A percentile compares a stretch with the other conserved stretches of the same genome.
Evolutionary conservation across 2,329 filamentous ascomycete genomes (phyloP).

Genomic region (Neopestalotiopsis clavispora): DNA sequence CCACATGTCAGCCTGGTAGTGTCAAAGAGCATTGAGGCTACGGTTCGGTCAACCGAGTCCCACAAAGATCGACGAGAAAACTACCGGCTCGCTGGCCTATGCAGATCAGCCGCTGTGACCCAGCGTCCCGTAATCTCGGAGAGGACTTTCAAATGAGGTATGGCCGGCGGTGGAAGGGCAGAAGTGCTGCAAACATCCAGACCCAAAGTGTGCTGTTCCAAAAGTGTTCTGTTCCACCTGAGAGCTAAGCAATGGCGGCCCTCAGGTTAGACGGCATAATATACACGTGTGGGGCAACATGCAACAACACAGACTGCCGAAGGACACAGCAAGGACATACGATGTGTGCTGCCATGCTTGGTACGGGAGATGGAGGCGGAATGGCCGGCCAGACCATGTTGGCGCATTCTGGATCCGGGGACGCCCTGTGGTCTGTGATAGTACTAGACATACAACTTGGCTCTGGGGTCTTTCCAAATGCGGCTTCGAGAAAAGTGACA

Average conservation of each 20-base stretch:
- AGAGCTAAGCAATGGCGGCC: conserved; percentile 6
- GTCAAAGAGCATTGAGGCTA: neutral
- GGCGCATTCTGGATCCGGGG: neutral
- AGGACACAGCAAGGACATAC: neutral
- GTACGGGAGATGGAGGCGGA: neutral
- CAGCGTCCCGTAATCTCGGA: conserved; percentile 11
- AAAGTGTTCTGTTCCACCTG: conserved; percentile 4
- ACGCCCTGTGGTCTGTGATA: conserved; percentile 1
- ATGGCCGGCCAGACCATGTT: neutral
- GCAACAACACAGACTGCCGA: conserved; percentile 8
- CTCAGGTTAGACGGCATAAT: conserved; percentile 10
- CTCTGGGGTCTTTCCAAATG: conserved; percentile 5
- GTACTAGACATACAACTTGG: neutral
- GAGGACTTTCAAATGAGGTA: neutral
- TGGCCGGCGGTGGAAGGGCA: neutral
- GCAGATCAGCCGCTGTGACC: conserved; percentile 11
- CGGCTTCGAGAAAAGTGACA: conserved; percentile 6
- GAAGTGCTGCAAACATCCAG: neutral
- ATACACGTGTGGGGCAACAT: neutral
- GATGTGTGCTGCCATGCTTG: neutral
- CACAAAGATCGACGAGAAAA: conserved; percentile 8
- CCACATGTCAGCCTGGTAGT: neutral
- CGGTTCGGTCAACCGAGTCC: conserved; percentile 4
- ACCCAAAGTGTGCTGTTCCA: neutral
- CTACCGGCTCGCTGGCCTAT: conserved; percentile 8